A percentile compares a stretch with the other conserved stretches of the same genome.
Conservation (phyloP, 2,329 filamentous ascomycete genomes). For the Aspergillus sclerotialis region DNA sequence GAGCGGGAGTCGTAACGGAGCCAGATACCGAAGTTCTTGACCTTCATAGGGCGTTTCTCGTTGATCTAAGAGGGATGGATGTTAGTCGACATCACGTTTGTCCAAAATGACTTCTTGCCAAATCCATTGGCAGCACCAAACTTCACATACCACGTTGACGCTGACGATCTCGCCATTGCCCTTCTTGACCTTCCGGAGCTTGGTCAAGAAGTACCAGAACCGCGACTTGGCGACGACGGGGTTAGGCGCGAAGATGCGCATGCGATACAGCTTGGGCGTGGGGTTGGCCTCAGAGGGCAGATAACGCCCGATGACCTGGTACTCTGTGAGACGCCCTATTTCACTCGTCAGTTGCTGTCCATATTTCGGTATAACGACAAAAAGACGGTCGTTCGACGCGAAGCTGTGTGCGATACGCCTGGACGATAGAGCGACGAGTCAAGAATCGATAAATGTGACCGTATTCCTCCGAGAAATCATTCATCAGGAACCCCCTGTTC, state of each 20-base stretch:
- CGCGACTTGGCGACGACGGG: conserved; percentile 97
- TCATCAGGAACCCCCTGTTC: too few species aligned
- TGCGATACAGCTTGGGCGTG: conserved; percentile 97
- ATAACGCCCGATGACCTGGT: conserved; percentile 99
- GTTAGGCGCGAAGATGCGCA: conserved; percentile 99
- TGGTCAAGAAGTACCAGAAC: conserved; percentile 99
- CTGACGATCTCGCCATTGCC: conserved; percentile 98
- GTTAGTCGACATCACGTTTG: conserved; percentile 10
- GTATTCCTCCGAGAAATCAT: conserved; percentile 1
- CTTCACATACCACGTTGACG: conserved; percentile 76
- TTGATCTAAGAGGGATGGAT: conserved; percentile 57
- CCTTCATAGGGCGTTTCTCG: conserved; percentile 98
- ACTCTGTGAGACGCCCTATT: conserved; percentile 98
- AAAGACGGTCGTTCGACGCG: conserved; percentile 8
- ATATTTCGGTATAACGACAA: conserved; percentile 3
- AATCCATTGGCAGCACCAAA: conserved; percentile 1
- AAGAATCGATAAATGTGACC: conserved; percentile 6
- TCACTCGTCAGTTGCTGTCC: conserved; percentile 26
- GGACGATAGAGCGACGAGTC: conserved; percentile 8
- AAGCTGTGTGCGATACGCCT: conserved; percentile 11
- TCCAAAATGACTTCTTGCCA: too few species aligned
- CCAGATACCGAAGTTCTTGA: conserved; percentile 99
- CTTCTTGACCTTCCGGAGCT: conserved; percentile 99
- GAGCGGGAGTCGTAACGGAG: conserved; percentile 99
- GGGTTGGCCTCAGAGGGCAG: conserved; percentile 96